Evolutionary conservation across 1,139 yeast genomes (phyloP).

Genomic region (Lodderomyces elongisporus): DNA sequence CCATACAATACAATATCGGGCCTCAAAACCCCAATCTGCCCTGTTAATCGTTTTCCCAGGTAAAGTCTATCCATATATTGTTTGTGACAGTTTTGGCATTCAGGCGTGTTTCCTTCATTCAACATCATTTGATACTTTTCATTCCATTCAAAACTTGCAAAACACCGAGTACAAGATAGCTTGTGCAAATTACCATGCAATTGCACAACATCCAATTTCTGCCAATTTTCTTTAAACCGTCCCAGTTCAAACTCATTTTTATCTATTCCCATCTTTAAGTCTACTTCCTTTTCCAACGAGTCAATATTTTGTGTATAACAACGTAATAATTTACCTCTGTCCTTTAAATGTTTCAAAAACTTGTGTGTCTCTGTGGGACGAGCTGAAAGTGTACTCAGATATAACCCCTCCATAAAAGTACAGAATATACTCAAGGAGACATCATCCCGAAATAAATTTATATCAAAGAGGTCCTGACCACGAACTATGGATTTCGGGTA

Average conservation of each 20-base stretch:
- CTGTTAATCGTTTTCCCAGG: conserved; percentile 57
- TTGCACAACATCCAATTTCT: conserved; percentile 70
- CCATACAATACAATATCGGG: conserved; percentile 78
- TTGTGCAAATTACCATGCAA: conserved; percentile 84
- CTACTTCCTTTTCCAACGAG: conserved; percentile 32
- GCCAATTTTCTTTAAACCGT: conserved; percentile 47
- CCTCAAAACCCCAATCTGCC: conserved; percentile 58
- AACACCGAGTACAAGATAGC: conserved; percentile 70
- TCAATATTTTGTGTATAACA: conserved; percentile 84
- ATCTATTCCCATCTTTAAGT: conserved; percentile 43
- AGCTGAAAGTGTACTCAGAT: conserved; percentile 59
- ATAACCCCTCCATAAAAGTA: conserved; percentile 72
- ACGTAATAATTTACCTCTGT: conserved; percentile 63
- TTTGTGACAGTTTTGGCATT: conserved; percentile 56
- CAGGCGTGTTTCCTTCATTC: conserved; percentile 54
- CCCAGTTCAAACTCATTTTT: conserved; percentile 24
- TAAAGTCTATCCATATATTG: conserved; percentile 49
- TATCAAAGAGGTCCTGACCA: conserved; percentile 90
- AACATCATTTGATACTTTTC: conserved; percentile 40
- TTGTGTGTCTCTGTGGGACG: conserved; percentile 80
- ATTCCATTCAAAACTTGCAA: conserved; percentile 57
- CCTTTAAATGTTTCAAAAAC: conserved; percentile 63
- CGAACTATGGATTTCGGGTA: conserved; percentile 59
- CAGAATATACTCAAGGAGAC: conserved; percentile 65
- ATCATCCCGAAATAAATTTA: conserved; percentile 68